phyloP scores from a whole-genome alignment of 1,139 yeast species.

The Maudiozyma humilis region DNA sequence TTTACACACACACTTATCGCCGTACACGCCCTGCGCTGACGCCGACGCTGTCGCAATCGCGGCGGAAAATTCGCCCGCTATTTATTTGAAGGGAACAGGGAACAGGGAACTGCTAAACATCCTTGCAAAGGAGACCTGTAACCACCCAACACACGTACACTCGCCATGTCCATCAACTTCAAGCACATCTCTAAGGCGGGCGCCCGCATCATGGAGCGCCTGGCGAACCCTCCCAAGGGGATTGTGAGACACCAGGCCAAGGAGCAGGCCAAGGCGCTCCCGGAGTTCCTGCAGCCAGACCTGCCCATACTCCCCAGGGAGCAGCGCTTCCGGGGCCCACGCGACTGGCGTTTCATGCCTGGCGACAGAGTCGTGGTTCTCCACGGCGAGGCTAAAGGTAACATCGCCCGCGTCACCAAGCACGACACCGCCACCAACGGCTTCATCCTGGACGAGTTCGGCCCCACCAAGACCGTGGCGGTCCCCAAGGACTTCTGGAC shows the following conservation, averaged over 20 bases:
- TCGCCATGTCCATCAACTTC: constrained; percentile 10
- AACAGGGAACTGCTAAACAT: too few relatives aligned
- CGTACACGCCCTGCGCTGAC: too few relatives aligned
- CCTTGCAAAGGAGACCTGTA: too few relatives aligned
- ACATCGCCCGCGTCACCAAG: constrained; percentile 50
- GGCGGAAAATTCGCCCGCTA: too few relatives aligned
- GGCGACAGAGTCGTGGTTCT: constrained; percentile 63
- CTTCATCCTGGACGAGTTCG: constrained; percentile 47
- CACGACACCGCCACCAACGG: constrained; percentile 44
- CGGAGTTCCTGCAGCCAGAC: constrained; percentile 32
- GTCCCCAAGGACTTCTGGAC: constrained; percentile 70
- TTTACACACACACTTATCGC: too few relatives aligned
- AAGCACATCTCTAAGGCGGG: constrained; percentile 26
- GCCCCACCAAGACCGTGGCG: constrained; percentile 44
- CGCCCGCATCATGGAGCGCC: constrained; percentile 20
- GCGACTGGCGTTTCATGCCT: constrained; percentile 45
- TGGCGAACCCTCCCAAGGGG: constrained; percentile 24
- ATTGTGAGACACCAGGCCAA: constrained; percentile 26
- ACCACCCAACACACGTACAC: too few relatives aligned
- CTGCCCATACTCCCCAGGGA: constrained; percentile 33
- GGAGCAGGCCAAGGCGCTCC: constrained; percentile 26
- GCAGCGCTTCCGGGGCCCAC: constrained; percentile 33
- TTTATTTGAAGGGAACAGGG: not conserved
- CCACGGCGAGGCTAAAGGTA: constrained; percentile 65
- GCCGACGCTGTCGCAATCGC: too few relatives aligned